phyloP scores from a whole-genome alignment of 179 eudicot genomes.

The Heliamphora pulchella region DNA sequence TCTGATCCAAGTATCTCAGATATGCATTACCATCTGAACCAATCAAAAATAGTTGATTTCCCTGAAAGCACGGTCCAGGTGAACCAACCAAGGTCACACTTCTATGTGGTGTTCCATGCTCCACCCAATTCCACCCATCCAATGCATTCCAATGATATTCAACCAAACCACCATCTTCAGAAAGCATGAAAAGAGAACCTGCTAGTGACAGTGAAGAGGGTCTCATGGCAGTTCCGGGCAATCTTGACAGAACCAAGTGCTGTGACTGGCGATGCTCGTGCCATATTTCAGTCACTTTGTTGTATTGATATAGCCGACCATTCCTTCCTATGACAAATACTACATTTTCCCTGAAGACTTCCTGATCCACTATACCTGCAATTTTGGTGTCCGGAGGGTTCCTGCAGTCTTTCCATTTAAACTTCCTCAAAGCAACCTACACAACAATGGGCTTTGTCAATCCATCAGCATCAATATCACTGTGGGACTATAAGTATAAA shows the following conservation, averaged over 20 bases:
- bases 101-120: slow-evolving; percentile 66
- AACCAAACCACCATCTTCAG: slow-evolving; percentile 63
- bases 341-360: slow-evolving; percentile 59
- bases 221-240: slow-evolving; percentile 67
- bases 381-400: slow-evolving; percentile 55
- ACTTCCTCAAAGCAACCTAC: slow-evolving; percentile 65
- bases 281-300: slow-evolving; percentile 64
- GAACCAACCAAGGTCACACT: slow-evolving; percentile 50
- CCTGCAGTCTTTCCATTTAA: slow-evolving; percentile 81
- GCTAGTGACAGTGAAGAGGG: slow-evolving; percentile 32
- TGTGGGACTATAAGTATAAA: neutral
- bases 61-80: slow-evolving; percentile 58
- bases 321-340: slow-evolving; percentile 60
- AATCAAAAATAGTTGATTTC: slow-evolving; percentile 54
- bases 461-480: neutral
- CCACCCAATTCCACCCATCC: slow-evolving; percentile 84
- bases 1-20: slow-evolving; percentile 42
- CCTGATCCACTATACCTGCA: slow-evolving; percentile 76
- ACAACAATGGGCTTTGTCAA: neutral
- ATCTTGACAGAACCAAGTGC: slow-evolving; percentile 59
- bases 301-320: slow-evolving; percentile 66
- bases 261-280: slow-evolving; percentile 75
- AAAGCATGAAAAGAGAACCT: slow-evolving; percentile 75
- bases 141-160: slow-evolving; percentile 66
- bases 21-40: slow-evolving; percentile 78